phyloP scores from a whole-genome alignment of 73 alveolate genomes.

The Paramecium octaurelia region DNA sequence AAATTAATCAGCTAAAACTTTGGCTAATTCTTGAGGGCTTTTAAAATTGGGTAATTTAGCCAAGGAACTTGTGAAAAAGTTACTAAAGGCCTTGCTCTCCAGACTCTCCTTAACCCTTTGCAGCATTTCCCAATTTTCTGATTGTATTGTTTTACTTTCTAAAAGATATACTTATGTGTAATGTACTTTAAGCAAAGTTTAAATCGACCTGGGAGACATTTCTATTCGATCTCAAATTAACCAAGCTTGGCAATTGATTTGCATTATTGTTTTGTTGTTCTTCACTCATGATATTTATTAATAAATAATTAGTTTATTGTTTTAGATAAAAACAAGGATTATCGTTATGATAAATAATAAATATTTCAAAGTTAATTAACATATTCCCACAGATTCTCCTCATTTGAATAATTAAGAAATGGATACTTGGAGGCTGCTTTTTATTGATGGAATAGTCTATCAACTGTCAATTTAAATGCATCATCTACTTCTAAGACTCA shows the following conservation, averaged over 20 bases:
- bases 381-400: constrained; percentile 32
- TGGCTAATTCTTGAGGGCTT: constrained; percentile 35
- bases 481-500: constrained; percentile 66
- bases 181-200: background rate
- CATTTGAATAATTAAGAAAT: background rate
- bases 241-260: background rate
- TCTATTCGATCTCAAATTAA: background rate
- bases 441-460: constrained; percentile 8
- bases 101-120: constrained; percentile 18
- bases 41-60: constrained; percentile 44
- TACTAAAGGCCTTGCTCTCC: constrained; percentile 20
- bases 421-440: background rate
- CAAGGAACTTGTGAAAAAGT: constrained; percentile 1
- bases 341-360: background rate
- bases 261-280: background rate
- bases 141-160: constrained; percentile 49
- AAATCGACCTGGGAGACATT: background rate
- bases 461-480: constrained; percentile 63
- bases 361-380: background rate
- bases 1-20: constrained; percentile 27
- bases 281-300: background rate
- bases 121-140: constrained; percentile 27
- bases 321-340: background rate
- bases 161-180: background rate
- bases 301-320: background rate